These are phyloP conservation scores for Calvatia gigantea DNA, from an alignment of 768 basidiomycete genomes.

Conservation along the genomic window DNA sequence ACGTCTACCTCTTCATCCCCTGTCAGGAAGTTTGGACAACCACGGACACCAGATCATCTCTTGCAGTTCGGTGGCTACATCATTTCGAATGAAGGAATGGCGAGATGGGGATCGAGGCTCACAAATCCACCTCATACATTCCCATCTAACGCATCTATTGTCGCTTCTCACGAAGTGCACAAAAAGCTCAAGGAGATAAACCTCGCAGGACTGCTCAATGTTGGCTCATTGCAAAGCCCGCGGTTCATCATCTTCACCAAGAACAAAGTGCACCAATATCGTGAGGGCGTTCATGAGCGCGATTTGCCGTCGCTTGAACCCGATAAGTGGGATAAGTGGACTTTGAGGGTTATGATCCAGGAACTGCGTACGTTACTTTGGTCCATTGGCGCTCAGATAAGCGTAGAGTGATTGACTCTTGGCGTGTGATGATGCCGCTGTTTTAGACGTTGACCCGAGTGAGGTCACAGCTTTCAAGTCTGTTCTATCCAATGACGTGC, in stretches of 20 bases:
- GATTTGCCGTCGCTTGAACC: background rate
- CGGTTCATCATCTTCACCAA: slow-evolving; percentile 6
- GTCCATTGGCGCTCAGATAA: background rate
- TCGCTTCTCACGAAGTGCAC: background rate
- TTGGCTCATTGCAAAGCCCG: background rate
- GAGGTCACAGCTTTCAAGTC: slow-evolving; percentile 6
- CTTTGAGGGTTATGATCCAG: background rate
- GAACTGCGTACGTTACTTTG: background rate
- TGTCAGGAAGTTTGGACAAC: background rate
- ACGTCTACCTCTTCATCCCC: background rate
- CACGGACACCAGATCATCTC: slow-evolving; percentile 3
- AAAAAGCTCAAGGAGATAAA: background rate
- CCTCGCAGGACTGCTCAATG: background rate
- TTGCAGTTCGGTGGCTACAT: slow-evolving; percentile 5
- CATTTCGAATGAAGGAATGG: slow-evolving; percentile 4
- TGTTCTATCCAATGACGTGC: slow-evolving; percentile 1
- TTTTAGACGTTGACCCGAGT: slow-evolving; percentile 1
- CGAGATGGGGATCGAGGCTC: slow-evolving; percentile 1
- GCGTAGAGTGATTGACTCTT: background rate
- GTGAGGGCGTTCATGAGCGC: background rate
- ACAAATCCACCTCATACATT: slow-evolving; percentile 1
- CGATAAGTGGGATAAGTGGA: slow-evolving; percentile 9
- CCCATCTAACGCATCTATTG: background rate
- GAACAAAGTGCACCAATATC: background rate
- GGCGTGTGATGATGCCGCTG: background rate